These are phyloP conservation scores for Selaginella moellendorffii DNA, from an alignment of 75 land plant species.

Conservation along the genomic window DNA sequence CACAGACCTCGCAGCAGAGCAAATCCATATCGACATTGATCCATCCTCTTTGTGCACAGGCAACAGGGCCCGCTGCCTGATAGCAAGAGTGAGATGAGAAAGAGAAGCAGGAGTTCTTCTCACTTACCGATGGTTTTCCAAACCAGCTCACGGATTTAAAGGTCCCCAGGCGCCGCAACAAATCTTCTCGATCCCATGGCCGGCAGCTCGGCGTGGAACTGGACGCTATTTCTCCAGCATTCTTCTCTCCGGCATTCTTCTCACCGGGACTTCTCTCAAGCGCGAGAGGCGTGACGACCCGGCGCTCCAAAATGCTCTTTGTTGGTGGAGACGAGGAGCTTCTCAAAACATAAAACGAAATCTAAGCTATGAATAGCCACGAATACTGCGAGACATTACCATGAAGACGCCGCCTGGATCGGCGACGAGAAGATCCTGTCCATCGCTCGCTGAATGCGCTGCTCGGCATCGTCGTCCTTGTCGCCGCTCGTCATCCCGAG, in stretches of 20 bases:
- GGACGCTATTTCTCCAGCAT: background rate
- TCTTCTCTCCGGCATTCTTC: background rate
- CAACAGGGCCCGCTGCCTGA: constrained; percentile 74
- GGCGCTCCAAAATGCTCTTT: constrained; percentile 7
- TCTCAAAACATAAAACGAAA: background rate
- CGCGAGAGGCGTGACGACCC: background rate
- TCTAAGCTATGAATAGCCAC: background rate
- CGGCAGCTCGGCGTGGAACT: constrained; percentile 41
- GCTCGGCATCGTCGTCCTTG: constrained; percentile 52
- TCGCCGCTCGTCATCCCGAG: background rate
- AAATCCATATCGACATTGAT: constrained; percentile 59
- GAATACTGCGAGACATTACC: constrained; percentile 1
- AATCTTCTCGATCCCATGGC: constrained; percentile 94
- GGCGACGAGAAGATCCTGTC: constrained; percentile 55
- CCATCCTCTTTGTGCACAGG: constrained; percentile 91
- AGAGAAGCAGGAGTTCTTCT: too few species aligned
- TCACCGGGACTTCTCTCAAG: too few species aligned
- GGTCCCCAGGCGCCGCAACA: constrained; percentile 58
- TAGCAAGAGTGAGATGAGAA: too few species aligned
- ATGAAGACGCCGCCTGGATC: constrained; percentile 11
- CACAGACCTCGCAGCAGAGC: constrained; percentile 76
- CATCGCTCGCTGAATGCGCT: constrained; percentile 51
- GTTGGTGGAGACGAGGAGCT: background rate
- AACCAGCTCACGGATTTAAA: constrained; percentile 99
- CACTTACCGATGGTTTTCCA: constrained; percentile 71